Conservation (phyloP, 2,329 filamentous ascomycete genomes). For the Aspergillus puulaauensis region DNA sequence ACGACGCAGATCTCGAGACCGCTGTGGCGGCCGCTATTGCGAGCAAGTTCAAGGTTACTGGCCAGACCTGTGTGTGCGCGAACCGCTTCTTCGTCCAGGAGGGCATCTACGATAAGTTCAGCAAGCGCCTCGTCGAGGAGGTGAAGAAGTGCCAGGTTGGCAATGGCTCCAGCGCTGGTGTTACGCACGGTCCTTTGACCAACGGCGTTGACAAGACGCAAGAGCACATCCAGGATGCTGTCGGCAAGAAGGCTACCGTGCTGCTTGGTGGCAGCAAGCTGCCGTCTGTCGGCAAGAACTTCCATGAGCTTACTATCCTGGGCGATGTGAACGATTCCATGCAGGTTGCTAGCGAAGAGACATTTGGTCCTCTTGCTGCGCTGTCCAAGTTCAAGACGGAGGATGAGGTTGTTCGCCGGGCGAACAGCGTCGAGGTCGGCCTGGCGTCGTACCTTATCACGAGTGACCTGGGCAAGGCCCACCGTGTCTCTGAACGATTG, state of each 20-base stretch:
- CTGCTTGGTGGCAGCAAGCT: slow-evolving; percentile 47
- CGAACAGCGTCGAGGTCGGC: slow-evolving; percentile 1
- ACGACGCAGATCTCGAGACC: slow-evolving; percentile 73
- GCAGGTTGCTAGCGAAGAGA: slow-evolving; percentile 79
- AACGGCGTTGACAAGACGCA: slow-evolving; percentile 1
- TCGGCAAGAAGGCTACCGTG: neutral
- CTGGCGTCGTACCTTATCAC: slow-evolving; percentile 73
- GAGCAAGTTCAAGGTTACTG: slow-evolving; percentile 86
- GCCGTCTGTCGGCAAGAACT: slow-evolving; percentile 73
- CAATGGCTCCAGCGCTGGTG: neutral
- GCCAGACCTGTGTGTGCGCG: slow-evolving; percentile 89
- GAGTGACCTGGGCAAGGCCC: slow-evolving; percentile 52
- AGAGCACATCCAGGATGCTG: neutral
- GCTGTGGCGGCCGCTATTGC: slow-evolving; percentile 77
- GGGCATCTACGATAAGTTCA: slow-evolving; percentile 51
- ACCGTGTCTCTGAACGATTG: slow-evolving; percentile 56
- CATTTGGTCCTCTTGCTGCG: slow-evolving; percentile 86
- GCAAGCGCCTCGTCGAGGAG: slow-evolving; percentile 50
- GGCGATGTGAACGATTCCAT: slow-evolving; percentile 78
- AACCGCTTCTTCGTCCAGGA: slow-evolving; percentile 51
- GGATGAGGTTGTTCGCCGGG: neutral
- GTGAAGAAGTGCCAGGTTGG: slow-evolving; percentile 15
- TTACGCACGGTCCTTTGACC: slow-evolving; percentile 5
- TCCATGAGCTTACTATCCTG: slow-evolving; percentile 84
- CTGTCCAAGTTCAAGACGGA: slow-evolving; percentile 54